Percentiles rank a stretch among this genome's conserved stretches.
Evolutionary conservation across 495 filamentous ascomycete genomes (phyloP).

Genomic region (Beverwykella pulmonaria): DNA sequence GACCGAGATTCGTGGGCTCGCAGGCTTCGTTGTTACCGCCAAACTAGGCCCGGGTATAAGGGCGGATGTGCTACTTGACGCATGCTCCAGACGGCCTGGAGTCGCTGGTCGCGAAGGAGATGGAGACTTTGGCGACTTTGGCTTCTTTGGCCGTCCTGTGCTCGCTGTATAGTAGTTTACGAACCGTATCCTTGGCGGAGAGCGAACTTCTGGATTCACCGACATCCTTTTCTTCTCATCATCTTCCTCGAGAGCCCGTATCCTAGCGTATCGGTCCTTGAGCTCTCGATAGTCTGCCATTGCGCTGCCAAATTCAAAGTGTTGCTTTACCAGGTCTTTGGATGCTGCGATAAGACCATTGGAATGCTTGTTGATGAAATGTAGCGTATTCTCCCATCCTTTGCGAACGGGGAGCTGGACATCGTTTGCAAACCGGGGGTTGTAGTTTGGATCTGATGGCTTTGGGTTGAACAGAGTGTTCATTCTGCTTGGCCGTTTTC

Average conservation of each 20-base stretch:
- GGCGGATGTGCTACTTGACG: not conserved
- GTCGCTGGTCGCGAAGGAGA: constrained; percentile 10
- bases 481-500: constrained; percentile 25
- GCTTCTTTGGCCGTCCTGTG: constrained; percentile 64
- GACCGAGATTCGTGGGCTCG: constrained; percentile 51
- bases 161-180: constrained; percentile 90
- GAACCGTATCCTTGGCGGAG: constrained; percentile 63
- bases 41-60: not conserved
- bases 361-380: constrained; percentile 81
- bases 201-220: constrained; percentile 14
- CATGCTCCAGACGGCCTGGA: constrained; percentile 1
- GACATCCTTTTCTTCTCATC: constrained; percentile 48
- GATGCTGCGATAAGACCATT: constrained; percentile 70
- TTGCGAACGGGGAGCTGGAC: constrained; percentile 63
- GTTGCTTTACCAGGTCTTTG: constrained; percentile 72
- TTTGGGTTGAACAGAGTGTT: constrained; percentile 37
- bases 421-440: constrained; percentile 76
- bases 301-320: constrained; percentile 79
- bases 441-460: constrained; percentile 64
- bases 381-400: constrained; percentile 65
- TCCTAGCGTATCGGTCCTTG: constrained; percentile 64
- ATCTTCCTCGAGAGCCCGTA: constrained; percentile 71
- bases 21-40: not conserved
- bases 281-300: constrained; percentile 76
- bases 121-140: constrained; percentile 38